Percentiles rank a stretch among this genome's conserved stretches.
phyloP scores from a whole-genome alignment of 1,284 basidiomycete species.

The Ceratobasidium sp. region DNA sequence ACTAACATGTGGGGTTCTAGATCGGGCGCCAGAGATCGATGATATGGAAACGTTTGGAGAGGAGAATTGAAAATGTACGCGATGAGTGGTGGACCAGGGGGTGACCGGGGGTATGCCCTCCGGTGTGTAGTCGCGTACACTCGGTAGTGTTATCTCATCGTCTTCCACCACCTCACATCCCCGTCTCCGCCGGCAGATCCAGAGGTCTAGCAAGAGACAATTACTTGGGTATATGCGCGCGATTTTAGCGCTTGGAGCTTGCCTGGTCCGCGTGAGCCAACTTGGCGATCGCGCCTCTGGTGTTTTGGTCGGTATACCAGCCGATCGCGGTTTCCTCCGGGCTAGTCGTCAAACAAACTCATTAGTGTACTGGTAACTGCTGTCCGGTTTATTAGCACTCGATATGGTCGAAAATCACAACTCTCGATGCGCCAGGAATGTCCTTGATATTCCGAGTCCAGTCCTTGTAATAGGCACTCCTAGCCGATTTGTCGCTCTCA shows the following conservation, averaged over 20 bases:
- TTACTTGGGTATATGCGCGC: background rate
- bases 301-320: slow-evolving; percentile 57
- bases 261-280: slow-evolving; percentile 67
- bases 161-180: too few relatives aligned
- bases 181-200: slow-evolving; percentile 64
- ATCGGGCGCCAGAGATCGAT: slow-evolving; percentile 83
- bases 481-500: slow-evolving; percentile 65
- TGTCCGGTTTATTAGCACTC: slow-evolving; percentile 52
- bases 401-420: slow-evolving; percentile 77
- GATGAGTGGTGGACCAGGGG: too few relatives aligned
- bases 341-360: slow-evolving; percentile 55
- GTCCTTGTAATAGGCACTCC: slow-evolving; percentile 72
- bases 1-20: slow-evolving; percentile 66
- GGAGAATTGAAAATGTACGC: slow-evolving; percentile 64
- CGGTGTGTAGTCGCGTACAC: too few relatives aligned
- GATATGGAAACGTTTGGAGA: slow-evolving; percentile 71
- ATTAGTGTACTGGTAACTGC: background rate
- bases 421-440: slow-evolving; percentile 71
- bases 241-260: background rate
- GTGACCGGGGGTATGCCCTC: too few relatives aligned
- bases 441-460: slow-evolving; percentile 71
- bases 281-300: slow-evolving; percentile 63
- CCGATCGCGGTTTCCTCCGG: slow-evolving; percentile 63
- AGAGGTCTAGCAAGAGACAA: slow-evolving; percentile 59
- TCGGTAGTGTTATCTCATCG: too few relatives aligned